These are phyloP conservation scores for Diaporthe batatas DNA, from an alignment of 2,329 filamentous ascomycete species.

Conservation along the genomic window DNA sequence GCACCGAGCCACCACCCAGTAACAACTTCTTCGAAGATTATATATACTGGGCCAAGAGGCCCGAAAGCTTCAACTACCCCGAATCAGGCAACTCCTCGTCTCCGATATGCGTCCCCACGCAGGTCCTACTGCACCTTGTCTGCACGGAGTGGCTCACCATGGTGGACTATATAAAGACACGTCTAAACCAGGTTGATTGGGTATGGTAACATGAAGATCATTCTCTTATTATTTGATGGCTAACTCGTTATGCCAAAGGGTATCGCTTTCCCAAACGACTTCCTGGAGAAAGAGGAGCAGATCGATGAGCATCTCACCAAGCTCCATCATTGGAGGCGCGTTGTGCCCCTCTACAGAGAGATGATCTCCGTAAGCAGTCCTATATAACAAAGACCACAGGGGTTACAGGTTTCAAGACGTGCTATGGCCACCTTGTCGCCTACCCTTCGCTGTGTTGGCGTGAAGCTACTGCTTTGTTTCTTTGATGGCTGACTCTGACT, in stretches of 20 bases:
- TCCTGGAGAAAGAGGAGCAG: conserved; percentile 43
- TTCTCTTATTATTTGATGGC: no score
- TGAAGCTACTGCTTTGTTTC: no score
- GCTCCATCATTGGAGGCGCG: conserved; percentile 47
- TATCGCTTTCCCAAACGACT: conserved; percentile 45
- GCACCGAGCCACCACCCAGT: background rate
- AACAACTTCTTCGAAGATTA: conserved; percentile 46
- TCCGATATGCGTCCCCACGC: conserved; percentile 43
- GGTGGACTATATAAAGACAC: conserved; percentile 48
- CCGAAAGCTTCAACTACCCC: conserved; percentile 38
- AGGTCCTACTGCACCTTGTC: conserved; percentile 46
- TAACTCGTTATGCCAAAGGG: conserved; percentile 35
- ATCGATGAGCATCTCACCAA: conserved; percentile 45
- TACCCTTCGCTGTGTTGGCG: no score
- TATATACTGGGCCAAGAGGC: conserved; percentile 46
- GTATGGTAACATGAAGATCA: no score
- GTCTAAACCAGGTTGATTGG: conserved; percentile 47
- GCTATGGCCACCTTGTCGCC: no score
- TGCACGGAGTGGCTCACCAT: conserved; percentile 48
- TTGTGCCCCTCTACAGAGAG: conserved; percentile 48
- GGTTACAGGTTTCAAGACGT: no score
- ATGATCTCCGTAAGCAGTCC: conserved; percentile 43
- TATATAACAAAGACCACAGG: no score
- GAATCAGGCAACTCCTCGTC: conserved; percentile 20
- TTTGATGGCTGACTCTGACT: no score